Conservation (phyloP, 768 basidiomycete species). For the Mycena capillaripes region DNA sequence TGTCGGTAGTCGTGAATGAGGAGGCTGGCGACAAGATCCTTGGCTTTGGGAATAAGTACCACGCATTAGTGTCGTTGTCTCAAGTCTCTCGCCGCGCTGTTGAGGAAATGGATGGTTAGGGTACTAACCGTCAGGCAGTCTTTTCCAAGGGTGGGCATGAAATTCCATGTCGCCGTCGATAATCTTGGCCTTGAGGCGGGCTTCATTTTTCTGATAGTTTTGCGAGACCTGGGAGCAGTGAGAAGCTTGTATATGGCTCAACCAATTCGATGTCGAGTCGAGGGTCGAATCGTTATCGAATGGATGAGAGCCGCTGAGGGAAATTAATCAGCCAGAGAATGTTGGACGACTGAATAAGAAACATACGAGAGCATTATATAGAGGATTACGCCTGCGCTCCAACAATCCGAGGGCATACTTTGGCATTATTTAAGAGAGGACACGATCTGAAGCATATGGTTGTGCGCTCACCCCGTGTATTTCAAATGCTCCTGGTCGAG, state of each 20-base stretch:
- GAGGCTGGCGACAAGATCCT: slow-evolving; percentile 69
- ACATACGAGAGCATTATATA: slow-evolving; percentile 89
- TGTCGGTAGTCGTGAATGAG: slow-evolving; percentile 68
- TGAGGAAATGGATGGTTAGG: background rate
- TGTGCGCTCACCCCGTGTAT: slow-evolving; percentile 63
- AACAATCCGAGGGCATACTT: slow-evolving; percentile 92
- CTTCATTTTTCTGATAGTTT: slow-evolving; percentile 63
- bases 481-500: slow-evolving; percentile 81
- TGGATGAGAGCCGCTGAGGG: slow-evolving; percentile 77
- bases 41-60: slow-evolving; percentile 58
- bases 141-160: slow-evolving; percentile 65
- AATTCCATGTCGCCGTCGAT: slow-evolving; percentile 74
- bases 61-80: slow-evolving; percentile 1
- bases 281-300: slow-evolving; percentile 72
- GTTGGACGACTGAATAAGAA: background rate
- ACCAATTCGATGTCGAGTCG: slow-evolving; percentile 54
- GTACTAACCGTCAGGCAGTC: slow-evolving; percentile 69
- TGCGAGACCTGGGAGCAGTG: slow-evolving; percentile 57
- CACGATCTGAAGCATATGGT: too few relatives aligned
- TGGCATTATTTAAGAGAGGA: background rate
- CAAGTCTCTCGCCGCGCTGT: background rate
- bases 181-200: slow-evolving; percentile 77
- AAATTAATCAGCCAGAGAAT: background rate
- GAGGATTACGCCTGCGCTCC: slow-evolving; percentile 87
- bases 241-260: slow-evolving; percentile 51